Evolutionary conservation across 1,139 yeast genomes (phyloP), one percentile per base, ranked within the genome.

Genomic region (Citeromyces siamensis): DNA sequence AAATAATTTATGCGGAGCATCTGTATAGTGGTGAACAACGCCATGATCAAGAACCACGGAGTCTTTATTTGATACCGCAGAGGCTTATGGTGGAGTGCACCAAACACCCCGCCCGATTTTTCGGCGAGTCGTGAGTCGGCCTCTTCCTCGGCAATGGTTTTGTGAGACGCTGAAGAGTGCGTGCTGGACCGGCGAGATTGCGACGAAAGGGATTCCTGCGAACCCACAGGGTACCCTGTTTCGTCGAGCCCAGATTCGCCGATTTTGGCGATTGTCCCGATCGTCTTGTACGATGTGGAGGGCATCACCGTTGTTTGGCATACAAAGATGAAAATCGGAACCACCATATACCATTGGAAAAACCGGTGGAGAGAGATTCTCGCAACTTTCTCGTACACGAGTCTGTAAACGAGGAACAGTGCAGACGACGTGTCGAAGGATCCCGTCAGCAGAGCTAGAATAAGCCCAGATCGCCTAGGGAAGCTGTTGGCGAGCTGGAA

Each of bases 1-100:
- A 84, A 88, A 56, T 81, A 86, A 58, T 88, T 88, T 46, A 86
- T 81, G 53, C 95, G 68, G 38, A 88, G 67, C 95, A 86, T 85
- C 56, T 85, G 94, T 40, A 85, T 69, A 2, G 88, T 71, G 5
- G 95, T 81, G 56, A 85, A 84, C 4, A 73, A 52, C 17, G 84
- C 71, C 81, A 85, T 80, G 39, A 85, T 60, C 37, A 66, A 51
- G 53, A 85, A 88, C 93, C 95, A 85, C 8, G 79, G 76, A 3
- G 90, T 72, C 34, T 57, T 60, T 39, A 86, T 59, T 58, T 88
- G 97, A 35, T 68, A 68, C 9, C 49, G 44, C n/a, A 79, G 68
- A 1, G 79, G 46, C 33, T 62, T 59, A 3, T 78, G 83, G 53
- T 88, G 95, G 55, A 86, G 60, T 5, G 79, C 71, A n/a, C 95